Conservation (phyloP, 2,329 filamentous ascomycete species). For the Colletotrichum cuscutae region DNA sequence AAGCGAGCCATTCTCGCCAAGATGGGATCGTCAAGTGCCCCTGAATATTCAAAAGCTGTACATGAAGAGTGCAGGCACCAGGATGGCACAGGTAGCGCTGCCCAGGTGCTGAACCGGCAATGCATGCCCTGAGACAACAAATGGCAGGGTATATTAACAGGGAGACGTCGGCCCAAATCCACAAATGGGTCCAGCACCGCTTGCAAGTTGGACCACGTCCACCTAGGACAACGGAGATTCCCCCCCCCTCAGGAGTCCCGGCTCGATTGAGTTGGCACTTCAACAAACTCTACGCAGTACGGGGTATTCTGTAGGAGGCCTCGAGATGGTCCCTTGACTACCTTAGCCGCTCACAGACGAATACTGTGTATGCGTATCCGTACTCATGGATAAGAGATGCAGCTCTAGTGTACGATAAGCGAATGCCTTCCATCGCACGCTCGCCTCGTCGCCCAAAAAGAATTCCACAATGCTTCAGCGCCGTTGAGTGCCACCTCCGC, state of each 20-base stretch:
- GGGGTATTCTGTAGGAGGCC: neutral
- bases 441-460: neutral
- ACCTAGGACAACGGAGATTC: neutral
- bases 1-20: neutral
- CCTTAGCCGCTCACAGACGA: neutral
- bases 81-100: neutral
- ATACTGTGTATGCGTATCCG: neutral
- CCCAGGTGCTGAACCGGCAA: slow-evolving; percentile 7
- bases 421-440: neutral
- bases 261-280: neutral
- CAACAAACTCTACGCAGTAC: neutral
- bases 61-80: neutral
- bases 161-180: neutral
- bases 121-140: slow-evolving; percentile 27
- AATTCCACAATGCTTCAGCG: neutral
- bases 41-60: neutral
- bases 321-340: neutral
- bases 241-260: neutral
- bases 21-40: neutral
- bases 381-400: neutral
- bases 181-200: slow-evolving; percentile 1
- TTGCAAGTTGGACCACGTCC: neutral
- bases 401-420: neutral
- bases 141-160: slow-evolving; percentile 12
- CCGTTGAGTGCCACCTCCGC: neutral